Conservation (phyloP, 2,329 filamentous ascomycete genomes). For the Cercospora sp. region DNA sequence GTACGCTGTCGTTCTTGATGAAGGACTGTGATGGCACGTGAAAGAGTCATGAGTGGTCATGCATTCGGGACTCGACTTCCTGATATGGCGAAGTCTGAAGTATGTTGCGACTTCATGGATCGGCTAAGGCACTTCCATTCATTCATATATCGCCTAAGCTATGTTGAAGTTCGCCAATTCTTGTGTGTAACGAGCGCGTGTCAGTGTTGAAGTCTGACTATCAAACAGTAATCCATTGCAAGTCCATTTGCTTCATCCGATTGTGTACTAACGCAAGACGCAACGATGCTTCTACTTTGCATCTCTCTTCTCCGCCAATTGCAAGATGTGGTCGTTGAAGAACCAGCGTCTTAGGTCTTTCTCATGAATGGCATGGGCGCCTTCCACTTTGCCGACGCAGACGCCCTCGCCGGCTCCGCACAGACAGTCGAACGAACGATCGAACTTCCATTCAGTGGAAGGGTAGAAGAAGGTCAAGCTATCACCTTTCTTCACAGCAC, state of each 20-base stretch:
- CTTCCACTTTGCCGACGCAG: slow-evolving; percentile 45
- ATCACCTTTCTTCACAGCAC: slow-evolving; percentile 45
- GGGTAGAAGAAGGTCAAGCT: slow-evolving; percentile 53
- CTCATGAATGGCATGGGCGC: slow-evolving; percentile 42
- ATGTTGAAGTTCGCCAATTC: neutral
- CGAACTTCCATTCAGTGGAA: slow-evolving; percentile 54
- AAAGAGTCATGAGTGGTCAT: slow-evolving; percentile 2
- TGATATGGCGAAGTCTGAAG: slow-evolving; percentile 11
- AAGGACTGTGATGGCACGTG: neutral
- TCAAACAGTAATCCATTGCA: neutral
- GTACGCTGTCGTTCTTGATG: neutral
- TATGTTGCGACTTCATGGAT: slow-evolving; percentile 13
- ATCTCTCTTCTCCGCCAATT: slow-evolving; percentile 26
- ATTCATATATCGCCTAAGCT: slow-evolving; percentile 21
- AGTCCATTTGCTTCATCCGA: neutral
- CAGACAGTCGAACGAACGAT: slow-evolving; percentile 48
- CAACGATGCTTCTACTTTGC: slow-evolving; percentile 1
- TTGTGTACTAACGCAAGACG: neutral
- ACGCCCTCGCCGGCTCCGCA: slow-evolving; percentile 42
- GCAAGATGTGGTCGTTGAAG: slow-evolving; percentile 47
- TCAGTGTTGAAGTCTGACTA: slow-evolving; percentile 19
- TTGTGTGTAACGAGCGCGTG: neutral
- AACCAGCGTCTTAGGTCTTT: slow-evolving; percentile 33
- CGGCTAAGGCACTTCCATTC: slow-evolving; percentile 19
- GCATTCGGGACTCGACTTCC: slow-evolving; percentile 9